phyloP scores from a whole-genome alignment of 2,329 filamentous ascomycete species.

The Diaporthe australafricana region DNA sequence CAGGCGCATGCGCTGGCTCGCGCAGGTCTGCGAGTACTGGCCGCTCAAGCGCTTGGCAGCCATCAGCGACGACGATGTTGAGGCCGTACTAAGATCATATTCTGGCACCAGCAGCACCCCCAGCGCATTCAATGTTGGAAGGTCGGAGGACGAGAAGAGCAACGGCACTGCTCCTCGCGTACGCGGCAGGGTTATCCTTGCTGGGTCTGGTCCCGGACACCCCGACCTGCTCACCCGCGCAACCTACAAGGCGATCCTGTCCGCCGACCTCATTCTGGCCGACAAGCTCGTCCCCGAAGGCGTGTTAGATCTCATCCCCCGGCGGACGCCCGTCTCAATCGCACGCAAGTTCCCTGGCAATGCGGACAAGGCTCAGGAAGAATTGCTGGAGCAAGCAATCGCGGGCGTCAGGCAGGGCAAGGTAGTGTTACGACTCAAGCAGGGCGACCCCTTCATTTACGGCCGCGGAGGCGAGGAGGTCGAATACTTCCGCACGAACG shows the following conservation, averaged over 20 bases:
- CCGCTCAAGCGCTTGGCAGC: slow-evolving; percentile 83
- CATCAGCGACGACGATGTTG: slow-evolving; percentile 84
- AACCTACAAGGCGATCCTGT: slow-evolving; percentile 79
- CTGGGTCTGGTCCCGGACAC: slow-evolving; percentile 92
- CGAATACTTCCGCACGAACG: slow-evolving; percentile 80
- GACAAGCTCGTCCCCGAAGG: slow-evolving; percentile 88
- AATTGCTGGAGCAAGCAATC: slow-evolving; percentile 84
- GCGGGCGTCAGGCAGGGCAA: slow-evolving; percentile 74
- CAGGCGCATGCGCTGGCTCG: slow-evolving; percentile 89
- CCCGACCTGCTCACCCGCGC: slow-evolving; percentile 90
- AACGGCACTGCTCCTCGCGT: slow-evolving; percentile 45
- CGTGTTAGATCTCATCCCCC: slow-evolving; percentile 89
- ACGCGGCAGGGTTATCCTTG: slow-evolving; percentile 81
- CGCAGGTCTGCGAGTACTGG: slow-evolving; percentile 99
- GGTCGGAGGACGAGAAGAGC: slow-evolving; percentile 37
- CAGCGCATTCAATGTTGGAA: slow-evolving; percentile 35
- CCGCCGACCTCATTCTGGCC: slow-evolving; percentile 82
- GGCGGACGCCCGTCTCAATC: slow-evolving; percentile 89
- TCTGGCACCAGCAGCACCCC: slow-evolving; percentile 44
- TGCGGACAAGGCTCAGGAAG: slow-evolving; percentile 91
- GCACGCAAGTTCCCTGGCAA: slow-evolving; percentile 98
- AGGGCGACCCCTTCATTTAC: slow-evolving; percentile 97
- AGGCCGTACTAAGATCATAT: slow-evolving; percentile 81
- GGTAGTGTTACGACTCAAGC: slow-evolving; percentile 89
- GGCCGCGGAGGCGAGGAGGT: slow-evolving; percentile 95